Evolutionary conservation across 2,329 filamentous ascomycete genomes (phyloP), one percentile per base, ranked within the genome.

Genomic region (Sclerotiophoma versabilis): DNA sequence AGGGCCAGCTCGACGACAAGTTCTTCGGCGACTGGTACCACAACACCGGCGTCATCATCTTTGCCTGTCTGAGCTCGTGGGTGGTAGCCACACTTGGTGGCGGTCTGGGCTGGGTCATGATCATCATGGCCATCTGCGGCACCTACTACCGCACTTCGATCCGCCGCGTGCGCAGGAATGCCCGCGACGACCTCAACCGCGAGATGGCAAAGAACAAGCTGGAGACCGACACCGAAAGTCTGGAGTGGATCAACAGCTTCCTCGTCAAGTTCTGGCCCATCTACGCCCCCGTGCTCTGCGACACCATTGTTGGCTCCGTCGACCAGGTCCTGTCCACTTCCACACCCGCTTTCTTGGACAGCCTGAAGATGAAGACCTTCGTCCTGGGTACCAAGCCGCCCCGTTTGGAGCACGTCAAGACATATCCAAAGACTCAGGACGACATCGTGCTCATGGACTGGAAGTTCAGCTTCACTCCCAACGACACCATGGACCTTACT

Each of bases 171-270:
- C 89, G 95, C 65, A 88, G 95, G 64, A 99, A 99, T 75, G 96
- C 96, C 76, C 88, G 93, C 55, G 95, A 99, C 77, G 95, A 99
- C 71, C 85, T 99, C 63, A 89, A 88, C 56, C 88, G 95, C 48
- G 93, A 97, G 75, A 83, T 97, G 82, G 88, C 89, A 11, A 90
- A 97, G 76, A 89, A 88, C 75, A 90, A 84, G 68, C 81, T 99
- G 48, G 95, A 98, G 66, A 95, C 87, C 8, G 95, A 99, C 65
- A 87, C 87, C 22, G 95, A 99, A 77, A 95, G 90, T 51, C 81
- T 99, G 42, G 95, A 99, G 76, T 99, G 95, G 95, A 98, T 99
- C 76, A 99, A 99, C 81, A 96, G 92, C 66, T 99, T 99, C 79
- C 75, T 99, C 66, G 87, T 96, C 78, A 99, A 99, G 75, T 99